Evolutionary conservation across 2,329 filamentous ascomycete genomes (phyloP), one percentile per base, ranked within the genome.

Genomic region (Paecilomyces fulvus): DNA sequence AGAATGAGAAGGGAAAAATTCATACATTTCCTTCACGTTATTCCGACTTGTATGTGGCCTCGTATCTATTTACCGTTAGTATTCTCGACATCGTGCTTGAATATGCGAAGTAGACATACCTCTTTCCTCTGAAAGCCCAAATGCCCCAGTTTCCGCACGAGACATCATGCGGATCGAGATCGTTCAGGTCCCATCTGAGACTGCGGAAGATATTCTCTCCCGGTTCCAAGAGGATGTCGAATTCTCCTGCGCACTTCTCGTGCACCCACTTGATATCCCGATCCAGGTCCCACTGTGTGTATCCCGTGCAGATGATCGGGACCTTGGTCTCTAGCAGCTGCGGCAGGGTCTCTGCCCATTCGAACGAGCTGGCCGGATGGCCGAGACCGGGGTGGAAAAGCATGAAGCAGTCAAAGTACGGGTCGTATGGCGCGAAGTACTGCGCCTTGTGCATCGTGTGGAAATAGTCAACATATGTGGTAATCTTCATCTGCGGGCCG

Each of bases 341-440:
- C 1, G 94, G 94, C 7, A 99, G 75, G 0, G 94, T 97, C 65
- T 92, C 86, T 58, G 88, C 83, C 94, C 95, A 99, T 73, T 99
- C 94, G 66, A 95, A 89, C 54, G 89, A 89, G 67, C 88, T 92
- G 12, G 92, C 90, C 0, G 95, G 92, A 72, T 99, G 94, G 11
- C 94, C 95, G 17, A 99, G 82, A 8, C 95, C 95, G 0, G 95
- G 95, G 68, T 99, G 95, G 80, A 97, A 99, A 53, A 96, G 82
- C 67, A 99, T 86, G 69, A 99, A 96, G 73, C 89, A 94, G 78
- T 99, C 94, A 72, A 99, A 96, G 77, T 99, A 99, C 0, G 94
- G 94, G 70, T 99, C 94, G 70, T 95, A 96, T 0, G 95, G 94
- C 57, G 89, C 85, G 76, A 97, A 99, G 69, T 92, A 83, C 51